Evolutionary conservation across 1,284 basidiomycete genomes (phyloP).

Genomic region (Trametes versicolor): DNA sequence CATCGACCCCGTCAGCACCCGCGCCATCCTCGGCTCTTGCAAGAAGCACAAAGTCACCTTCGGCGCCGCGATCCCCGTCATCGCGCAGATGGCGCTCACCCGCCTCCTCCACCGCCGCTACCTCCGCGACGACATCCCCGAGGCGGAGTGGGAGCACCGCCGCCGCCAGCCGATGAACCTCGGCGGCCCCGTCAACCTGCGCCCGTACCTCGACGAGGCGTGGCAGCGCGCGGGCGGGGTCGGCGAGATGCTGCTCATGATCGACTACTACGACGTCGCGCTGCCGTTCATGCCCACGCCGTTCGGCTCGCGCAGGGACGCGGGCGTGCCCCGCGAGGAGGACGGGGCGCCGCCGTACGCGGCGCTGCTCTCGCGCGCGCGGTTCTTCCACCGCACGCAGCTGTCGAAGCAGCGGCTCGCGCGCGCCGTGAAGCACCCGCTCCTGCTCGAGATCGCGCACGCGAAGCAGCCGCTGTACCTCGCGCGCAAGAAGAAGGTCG

Average conservation of each 20-base stretch:
- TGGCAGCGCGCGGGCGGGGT: conserved; percentile 60
- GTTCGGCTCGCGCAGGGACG: conserved; percentile 20
- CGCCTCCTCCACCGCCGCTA: conserved; percentile 60
- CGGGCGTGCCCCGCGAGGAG: conserved; percentile 38
- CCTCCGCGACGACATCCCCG: conserved; percentile 55
- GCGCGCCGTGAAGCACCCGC: conserved; percentile 52
- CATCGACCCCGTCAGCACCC: conserved; percentile 42
- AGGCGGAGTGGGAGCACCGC: conserved; percentile 63
- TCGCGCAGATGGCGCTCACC: conserved; percentile 64
- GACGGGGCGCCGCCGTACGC: conserved; percentile 51
- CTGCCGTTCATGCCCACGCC: conserved; percentile 60
- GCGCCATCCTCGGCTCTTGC: conserved; percentile 49
- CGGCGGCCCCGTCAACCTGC: conserved; percentile 60
- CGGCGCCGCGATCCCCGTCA: conserved; percentile 58
- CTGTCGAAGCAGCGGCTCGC: conserved; percentile 51
- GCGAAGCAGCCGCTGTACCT: conserved; percentile 39
- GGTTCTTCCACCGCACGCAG: conserved; percentile 57
- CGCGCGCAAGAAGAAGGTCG: conserved; percentile 38
- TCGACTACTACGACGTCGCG: conserved; percentile 54
- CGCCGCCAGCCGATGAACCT: conserved; percentile 60
- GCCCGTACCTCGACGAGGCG: conserved; percentile 57
- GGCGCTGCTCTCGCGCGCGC: conserved; percentile 52
- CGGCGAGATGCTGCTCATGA: conserved; percentile 53
- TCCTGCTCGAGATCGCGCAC: conserved; percentile 57
- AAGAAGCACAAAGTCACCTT: conserved; percentile 57